Percentiles rank a stretch among this genome's conserved stretches.
Evolutionary conservation across 192 early-diverging fungal genomes (phyloP).

Genomic region (Obelidium mucronatum): DNA sequence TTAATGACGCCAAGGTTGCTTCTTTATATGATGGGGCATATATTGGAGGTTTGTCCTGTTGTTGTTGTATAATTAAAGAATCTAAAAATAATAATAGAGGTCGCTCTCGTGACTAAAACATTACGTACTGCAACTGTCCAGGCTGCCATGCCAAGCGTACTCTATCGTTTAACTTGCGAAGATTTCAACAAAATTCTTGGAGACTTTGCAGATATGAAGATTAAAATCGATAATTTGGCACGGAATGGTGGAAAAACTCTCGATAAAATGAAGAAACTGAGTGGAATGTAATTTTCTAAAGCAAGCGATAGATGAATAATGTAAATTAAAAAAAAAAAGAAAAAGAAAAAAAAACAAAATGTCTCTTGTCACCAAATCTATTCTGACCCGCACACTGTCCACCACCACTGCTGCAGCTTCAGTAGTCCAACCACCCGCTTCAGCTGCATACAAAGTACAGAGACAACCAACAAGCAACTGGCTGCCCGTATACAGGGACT

Average conservation of each 20-base stretch:
- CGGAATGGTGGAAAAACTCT: no score
- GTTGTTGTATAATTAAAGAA: no score
- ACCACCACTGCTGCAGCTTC: background rate
- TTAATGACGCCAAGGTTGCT: slow-evolving; percentile 26
- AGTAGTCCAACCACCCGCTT: background rate
- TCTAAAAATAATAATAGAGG: no score
- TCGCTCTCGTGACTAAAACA: slow-evolving; percentile 7
- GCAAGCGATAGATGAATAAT: background rate
- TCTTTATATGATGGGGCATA: slow-evolving; percentile 37
- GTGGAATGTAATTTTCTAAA: background rate
- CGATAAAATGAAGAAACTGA: no score
- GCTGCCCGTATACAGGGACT: slow-evolving; percentile 36
- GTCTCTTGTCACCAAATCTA: background rate
- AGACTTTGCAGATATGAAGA: slow-evolving; percentile 31
- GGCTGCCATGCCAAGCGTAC: slow-evolving; percentile 22
- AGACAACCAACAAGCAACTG: slow-evolving; percentile 15
- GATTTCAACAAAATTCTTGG: slow-evolving; percentile 32
- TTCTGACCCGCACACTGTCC: background rate
- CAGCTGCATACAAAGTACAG: background rate
- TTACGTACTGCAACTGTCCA: slow-evolving; percentile 36
- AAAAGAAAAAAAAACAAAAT: background rate
- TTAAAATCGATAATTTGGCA: slow-evolving; percentile 6
- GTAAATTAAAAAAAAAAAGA: background rate
- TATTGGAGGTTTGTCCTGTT: slow-evolving; percentile 38
- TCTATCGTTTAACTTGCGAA: slow-evolving; percentile 30